Evolutionary conservation across 352 stramenopile species (phyloP), one percentile per base, ranked within the genome.

Genomic region (Globisporangium recalcitrans): DNA sequence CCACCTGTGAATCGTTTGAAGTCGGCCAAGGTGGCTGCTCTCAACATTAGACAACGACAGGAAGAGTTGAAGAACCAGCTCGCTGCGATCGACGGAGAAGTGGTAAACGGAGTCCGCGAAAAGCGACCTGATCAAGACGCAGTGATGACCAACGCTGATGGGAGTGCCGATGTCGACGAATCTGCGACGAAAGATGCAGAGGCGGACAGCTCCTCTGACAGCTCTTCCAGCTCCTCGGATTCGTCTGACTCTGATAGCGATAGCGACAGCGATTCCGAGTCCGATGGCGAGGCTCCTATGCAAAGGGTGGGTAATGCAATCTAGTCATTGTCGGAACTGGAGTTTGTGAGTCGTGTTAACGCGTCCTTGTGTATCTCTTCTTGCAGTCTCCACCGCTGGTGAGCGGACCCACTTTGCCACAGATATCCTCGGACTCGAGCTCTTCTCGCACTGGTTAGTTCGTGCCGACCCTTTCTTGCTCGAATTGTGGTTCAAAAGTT

Each of bases 181-280:
- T n/a, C 48, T 27, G 58, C 19, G 46, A 85, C 79, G 22, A 77
- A 69, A 38, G 62, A 54, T 22, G 61, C 60, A n/a, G 63, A 74
- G 5, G 51, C n/a, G 0, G 58, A 52, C 47, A 78, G 63, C 38
- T 89, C 71, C 24, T 86, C 75, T 0, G 77, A 79, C 38, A 90
- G 80, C 65, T 93, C 81, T 10, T 90, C 81, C 24, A 91, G 82
- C 69, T 88, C 79, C n/a, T 91, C 78, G 52, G 82, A 90, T 63
- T 91, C 80, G 19, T 88, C 77, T 19, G 84, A 95, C 62, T 95
- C 86, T 52, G 86, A 93, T 66, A 92, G 78, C 69, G 82, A 91
- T 68, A 92, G 83, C 75, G 84, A 93, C 32, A 91, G 79, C 32
- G 86, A 95, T 63, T 95, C 84, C 34, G 82, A 93, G 48, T 87